A percentile compares a stretch with the other conserved stretches of the same genome.
Conservation (phyloP, 371 early-diverging fungal genomes). For the Fennellomyces sp. region DNA sequence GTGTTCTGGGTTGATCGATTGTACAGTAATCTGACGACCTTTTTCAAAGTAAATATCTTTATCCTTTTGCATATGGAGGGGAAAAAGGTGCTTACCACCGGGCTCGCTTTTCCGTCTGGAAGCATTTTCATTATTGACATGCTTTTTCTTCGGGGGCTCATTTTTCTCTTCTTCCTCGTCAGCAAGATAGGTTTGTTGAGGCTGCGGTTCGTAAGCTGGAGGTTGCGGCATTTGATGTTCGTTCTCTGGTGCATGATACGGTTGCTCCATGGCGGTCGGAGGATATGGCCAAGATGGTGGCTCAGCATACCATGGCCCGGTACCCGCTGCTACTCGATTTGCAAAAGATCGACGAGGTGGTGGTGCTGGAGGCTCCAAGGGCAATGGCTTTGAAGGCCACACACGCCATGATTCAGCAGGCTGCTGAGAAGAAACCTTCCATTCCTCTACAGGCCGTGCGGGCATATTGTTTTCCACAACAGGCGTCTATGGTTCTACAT, state of each 20-base stretch:
- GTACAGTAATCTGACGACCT: conserved; percentile 47
- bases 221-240: neutral
- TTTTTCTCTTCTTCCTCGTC: neutral
- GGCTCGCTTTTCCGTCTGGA: neutral
- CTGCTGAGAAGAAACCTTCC: neutral
- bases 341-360: conserved; percentile 21
- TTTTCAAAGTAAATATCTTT: neutral
- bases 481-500: neutral
- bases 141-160: neutral
- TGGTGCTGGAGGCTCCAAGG: conserved; percentile 28
- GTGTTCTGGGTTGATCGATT: conserved; percentile 49
- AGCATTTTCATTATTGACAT: neutral
- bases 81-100: neutral
- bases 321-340: neutral
- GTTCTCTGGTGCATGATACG: neutral
- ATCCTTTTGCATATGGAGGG: neutral
- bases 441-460: neutral
- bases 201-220: neutral
- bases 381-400: conserved; percentile 24
- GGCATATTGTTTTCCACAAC: neutral
- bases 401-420: neutral
- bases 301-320: conserved; percentile 4
- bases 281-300: conserved; percentile 4
- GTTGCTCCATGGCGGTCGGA: conserved; percentile 5
- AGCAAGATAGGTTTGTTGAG: too few relatives aligned